phyloP scores from a whole-genome alignment of 805 yeast species.

The Starmerella floricola region DNA sequence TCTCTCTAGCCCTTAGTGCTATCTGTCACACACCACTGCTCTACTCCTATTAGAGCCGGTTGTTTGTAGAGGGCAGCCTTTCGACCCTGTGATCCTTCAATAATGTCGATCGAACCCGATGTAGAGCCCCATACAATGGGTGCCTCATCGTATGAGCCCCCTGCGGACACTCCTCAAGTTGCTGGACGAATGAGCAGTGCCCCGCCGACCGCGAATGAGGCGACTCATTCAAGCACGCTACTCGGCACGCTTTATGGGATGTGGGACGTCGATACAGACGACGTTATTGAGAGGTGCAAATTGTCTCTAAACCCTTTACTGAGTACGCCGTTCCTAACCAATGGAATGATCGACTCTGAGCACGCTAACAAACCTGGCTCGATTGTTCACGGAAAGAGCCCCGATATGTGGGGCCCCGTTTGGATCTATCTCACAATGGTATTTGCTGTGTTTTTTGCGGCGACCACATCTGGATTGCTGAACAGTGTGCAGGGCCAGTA shows the following conservation, averaged over 20 bases:
- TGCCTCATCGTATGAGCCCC: constrained; percentile 11
- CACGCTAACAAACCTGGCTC: constrained; percentile 15
- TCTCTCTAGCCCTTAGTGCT: too few relatives aligned
- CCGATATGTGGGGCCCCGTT: constrained; percentile 77
- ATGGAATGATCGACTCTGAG: constrained; percentile 22
- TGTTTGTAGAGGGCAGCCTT: neutral
- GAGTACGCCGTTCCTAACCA: constrained; percentile 20
- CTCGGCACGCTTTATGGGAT: constrained; percentile 7
- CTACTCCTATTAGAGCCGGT: too few relatives aligned
- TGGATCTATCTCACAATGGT: constrained; percentile 84
- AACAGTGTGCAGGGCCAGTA: constrained; percentile 45
- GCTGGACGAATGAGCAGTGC: constrained; percentile 4
- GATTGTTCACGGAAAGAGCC: constrained; percentile 32
- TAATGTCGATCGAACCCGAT: constrained; percentile 17
- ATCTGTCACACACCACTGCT: too few relatives aligned
- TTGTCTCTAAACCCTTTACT: constrained; percentile 46
- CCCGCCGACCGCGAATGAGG: neutral
- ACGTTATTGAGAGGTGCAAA: constrained; percentile 44
- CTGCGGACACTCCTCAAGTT: neutral
- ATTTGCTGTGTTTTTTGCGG: constrained; percentile 59
- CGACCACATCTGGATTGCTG: constrained; percentile 56
- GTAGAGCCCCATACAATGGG: constrained; percentile 2
- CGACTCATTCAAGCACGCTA: neutral
- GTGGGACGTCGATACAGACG: constrained; percentile 56
- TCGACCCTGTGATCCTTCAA: neutral